These are phyloP conservation scores for Yarrowia bubula DNA, from an alignment of 805 yeast species.

Conservation along the genomic window DNA sequence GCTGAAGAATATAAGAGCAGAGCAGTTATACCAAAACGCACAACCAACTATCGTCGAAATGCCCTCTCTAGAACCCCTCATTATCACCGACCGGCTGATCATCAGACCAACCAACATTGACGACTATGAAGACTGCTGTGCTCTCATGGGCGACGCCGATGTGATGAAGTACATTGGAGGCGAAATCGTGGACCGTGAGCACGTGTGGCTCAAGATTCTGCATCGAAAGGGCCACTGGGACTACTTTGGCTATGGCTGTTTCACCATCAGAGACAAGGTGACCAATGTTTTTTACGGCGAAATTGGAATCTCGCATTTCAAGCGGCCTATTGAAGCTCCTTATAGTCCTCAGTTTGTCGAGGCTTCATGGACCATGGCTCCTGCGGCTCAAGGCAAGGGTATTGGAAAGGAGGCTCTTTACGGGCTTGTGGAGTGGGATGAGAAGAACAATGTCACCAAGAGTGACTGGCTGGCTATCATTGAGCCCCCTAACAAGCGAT, in stretches of 20 bases:
- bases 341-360: conserved; percentile 1
- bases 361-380: conserved; percentile 12
- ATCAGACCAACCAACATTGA: conserved; percentile 1
- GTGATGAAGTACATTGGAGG: conserved; percentile 15
- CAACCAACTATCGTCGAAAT: not conserved
- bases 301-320: conserved; percentile 5
- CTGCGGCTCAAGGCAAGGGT: conserved; percentile 5
- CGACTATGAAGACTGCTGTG: conserved; percentile 4
- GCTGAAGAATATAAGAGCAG: no score
- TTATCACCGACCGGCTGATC: not conserved
- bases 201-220: conserved; percentile 17
- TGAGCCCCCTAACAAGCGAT: conserved; percentile 33
- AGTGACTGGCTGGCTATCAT: conserved; percentile 31
- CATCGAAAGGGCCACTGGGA: conserved; percentile 20
- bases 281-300: conserved; percentile 15
- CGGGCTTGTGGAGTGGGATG: conserved; percentile 28
- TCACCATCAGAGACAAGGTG: conserved; percentile 16
- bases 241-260: conserved; percentile 19
- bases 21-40: no score
- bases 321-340: not conserved
- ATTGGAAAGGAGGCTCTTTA: conserved; percentile 8
- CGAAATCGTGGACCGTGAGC: not conserved
- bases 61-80: not conserved
- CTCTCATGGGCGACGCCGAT: conserved; percentile 12
- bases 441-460: conserved; percentile 26